Base-by-base conservation (phyloP, 225 moss, liverwort and hornwort species). In the Ulota crispa region DNA sequence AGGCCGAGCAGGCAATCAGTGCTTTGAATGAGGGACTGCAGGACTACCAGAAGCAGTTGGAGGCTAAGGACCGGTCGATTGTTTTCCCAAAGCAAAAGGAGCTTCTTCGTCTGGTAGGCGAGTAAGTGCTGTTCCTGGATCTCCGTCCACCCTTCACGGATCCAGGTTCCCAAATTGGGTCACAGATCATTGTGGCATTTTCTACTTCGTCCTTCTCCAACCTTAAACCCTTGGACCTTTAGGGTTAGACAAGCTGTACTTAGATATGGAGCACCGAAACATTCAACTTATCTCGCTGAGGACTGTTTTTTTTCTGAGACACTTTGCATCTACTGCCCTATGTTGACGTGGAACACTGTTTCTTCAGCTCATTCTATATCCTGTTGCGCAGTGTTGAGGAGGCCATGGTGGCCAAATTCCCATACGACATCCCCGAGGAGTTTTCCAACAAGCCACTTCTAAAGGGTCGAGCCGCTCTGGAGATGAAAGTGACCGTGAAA, bases 401-500 rank as follows among this genome's bases (percentile, higher is more conserved):
- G 83, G 88, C 94, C 36, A 92, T 99, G 95, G 94, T 99, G 3
- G 89, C 69, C 42, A 81, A 88, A 12, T 99, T 95, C 81, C 98
- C 98, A 2, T 99, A 84, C 68, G 85, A 88, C 23, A 81, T 99
- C 18, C 98, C 98, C 0, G 59, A 90, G 62, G 95, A 95, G 83
- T 95, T 71, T 80, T 91, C 93, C 7, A 86, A 54, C 34, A 95
- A 88, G 84, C 98, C 98, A 8, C 82, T 92, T 61, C 86, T 99
- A 37, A 99, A 94, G 76, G 95, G 98, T 39, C 91, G 98, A 78
- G 95, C 98, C 6, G 89, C 90, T 68, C 90, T 99, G 10, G 95
- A 99, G 85, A 99, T 99, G 98, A 99, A 91, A 85, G 91, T 99
- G 37, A 91, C 36, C 68, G 95, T 99, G 63, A 99, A 95, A 84